phyloP scores from a whole-genome alignment of 768 basidiomycete species.

The Psilocybe cubensis region DNA sequence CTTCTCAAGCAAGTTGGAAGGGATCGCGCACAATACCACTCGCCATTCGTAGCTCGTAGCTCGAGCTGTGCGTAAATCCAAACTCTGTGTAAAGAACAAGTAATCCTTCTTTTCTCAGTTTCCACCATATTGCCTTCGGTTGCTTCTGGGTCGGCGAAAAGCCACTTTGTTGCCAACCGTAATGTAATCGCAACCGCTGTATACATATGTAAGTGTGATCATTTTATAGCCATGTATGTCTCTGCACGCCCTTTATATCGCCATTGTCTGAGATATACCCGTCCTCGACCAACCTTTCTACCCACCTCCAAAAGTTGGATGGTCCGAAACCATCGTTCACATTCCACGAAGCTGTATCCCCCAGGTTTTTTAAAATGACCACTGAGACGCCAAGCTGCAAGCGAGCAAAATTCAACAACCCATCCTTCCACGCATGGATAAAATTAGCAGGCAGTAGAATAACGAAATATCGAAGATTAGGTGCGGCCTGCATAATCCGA shows the following conservation, averaged over 20 bases:
- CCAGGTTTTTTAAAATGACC: conserved; percentile 5
- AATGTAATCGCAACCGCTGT: too few relatives aligned
- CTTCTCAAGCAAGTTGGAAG: too few relatives aligned
- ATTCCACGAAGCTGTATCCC: conserved; percentile 1
- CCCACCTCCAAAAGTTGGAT: conserved; percentile 24
- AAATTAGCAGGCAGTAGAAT: not conserved
- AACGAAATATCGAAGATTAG: conserved; percentile 8
- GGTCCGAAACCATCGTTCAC: not conserved
- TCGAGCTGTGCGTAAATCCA: too few relatives aligned
- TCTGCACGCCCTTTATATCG: not conserved
- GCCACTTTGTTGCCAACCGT: too few relatives aligned
- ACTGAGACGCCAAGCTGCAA: not conserved
- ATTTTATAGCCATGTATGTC: not conserved
- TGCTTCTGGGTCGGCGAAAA: too few relatives aligned
- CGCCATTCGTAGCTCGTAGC: too few relatives aligned
- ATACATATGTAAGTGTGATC: too few relatives aligned
- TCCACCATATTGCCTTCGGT: too few relatives aligned
- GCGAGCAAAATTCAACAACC: not conserved
- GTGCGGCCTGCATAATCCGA: not conserved
- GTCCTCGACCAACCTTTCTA: conserved; percentile 22
- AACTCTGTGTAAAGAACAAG: too few relatives aligned
- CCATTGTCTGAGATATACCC: conserved; percentile 21
- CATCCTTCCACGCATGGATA: not conserved
- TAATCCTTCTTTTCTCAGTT: too few relatives aligned
- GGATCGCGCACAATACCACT: too few relatives aligned